phyloP scores from a whole-genome alignment of 768 basidiomycete species.

The Pulveroboletus sp. region DNA sequence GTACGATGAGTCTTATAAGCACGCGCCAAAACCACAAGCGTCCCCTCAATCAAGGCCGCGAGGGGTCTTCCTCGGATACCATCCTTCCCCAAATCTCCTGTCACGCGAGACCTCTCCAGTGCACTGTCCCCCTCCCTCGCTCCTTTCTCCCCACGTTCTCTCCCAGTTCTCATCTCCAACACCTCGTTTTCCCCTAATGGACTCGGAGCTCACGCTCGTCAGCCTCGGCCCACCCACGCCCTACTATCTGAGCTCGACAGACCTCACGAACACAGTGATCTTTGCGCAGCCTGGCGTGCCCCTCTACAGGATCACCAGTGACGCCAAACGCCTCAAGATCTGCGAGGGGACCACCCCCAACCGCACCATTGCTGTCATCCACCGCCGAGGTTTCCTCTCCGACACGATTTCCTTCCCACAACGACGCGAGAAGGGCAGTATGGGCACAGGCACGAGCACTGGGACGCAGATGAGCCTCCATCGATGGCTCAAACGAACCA shows the following conservation, averaged over 20 bases:
- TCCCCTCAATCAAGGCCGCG: neutral
- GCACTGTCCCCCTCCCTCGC: too few species aligned
- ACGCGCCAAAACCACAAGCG: neutral
- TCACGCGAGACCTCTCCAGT: neutral
- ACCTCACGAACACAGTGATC: conserved; percentile 16
- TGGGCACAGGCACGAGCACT: neutral
- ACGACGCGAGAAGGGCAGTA: neutral
- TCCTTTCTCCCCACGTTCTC: neutral
- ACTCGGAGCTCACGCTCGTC: conserved; percentile 28
- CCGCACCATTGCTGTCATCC: conserved; percentile 21
- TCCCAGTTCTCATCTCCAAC: neutral
- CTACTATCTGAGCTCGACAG: conserved; percentile 24
- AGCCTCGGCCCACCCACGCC: conserved; percentile 19
- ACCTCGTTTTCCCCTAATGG: conserved; percentile 14
- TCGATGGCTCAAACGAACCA: conserved; percentile 27
- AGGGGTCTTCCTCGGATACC: neutral
- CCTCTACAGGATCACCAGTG: conserved; percentile 23
- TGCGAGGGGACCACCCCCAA: conserved; percentile 6
- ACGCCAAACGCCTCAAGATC: conserved; percentile 18
- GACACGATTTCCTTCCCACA: conserved; percentile 28
- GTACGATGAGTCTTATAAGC: conserved; percentile 2
- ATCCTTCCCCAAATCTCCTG: neutral
- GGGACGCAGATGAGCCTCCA: conserved; percentile 14
- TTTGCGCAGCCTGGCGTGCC: conserved; percentile 17
- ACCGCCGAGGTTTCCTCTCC: conserved; percentile 23